These are phyloP conservation scores for Vachellia collinsii DNA, from an alignment of 306 rosid species.

Conservation along the genomic window DNA sequence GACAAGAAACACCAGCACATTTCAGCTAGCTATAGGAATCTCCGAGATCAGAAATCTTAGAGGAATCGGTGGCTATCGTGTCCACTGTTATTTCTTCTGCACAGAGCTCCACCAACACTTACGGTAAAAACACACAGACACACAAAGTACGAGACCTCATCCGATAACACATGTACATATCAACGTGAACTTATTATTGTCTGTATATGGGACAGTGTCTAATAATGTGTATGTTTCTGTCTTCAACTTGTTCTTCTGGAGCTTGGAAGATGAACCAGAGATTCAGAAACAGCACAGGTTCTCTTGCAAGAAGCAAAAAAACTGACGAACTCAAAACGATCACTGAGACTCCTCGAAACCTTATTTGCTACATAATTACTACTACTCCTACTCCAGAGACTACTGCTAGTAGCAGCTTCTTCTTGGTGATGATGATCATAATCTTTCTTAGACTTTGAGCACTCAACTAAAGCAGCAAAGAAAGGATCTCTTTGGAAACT, in stretches of 20 bases:
- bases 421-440: slow-evolving; percentile 27
- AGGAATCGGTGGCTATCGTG: slow-evolving; percentile 33
- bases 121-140: neutral
- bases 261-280: slow-evolving; percentile 67
- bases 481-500: slow-evolving; percentile 71
- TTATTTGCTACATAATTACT: slow-evolving; percentile 40
- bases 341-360: slow-evolving; percentile 74
- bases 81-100: slow-evolving; percentile 1
- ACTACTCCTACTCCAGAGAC: slow-evolving; percentile 44
- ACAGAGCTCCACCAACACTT: neutral
- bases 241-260: slow-evolving; percentile 38
- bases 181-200: neutral
- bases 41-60: slow-evolving; percentile 21
- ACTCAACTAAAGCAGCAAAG: slow-evolving; percentile 79
- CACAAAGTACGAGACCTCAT: neutral
- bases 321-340: slow-evolving; percentile 66
- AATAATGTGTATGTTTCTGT: neutral
- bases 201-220: neutral
- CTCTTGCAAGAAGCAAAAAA: slow-evolving; percentile 75
- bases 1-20: slow-evolving; percentile 34
- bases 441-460: slow-evolving; percentile 65
- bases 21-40: slow-evolving; percentile 4
- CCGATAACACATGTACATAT: neutral
- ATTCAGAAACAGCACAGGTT: slow-evolving; percentile 73
- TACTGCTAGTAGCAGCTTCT: slow-evolving; percentile 17